A percentile compares a stretch with the other conserved stretches of the same genome.
Evolutionary conservation across 1,284 basidiomycete species (phyloP).

Genomic region (Melampsora americana): DNA sequence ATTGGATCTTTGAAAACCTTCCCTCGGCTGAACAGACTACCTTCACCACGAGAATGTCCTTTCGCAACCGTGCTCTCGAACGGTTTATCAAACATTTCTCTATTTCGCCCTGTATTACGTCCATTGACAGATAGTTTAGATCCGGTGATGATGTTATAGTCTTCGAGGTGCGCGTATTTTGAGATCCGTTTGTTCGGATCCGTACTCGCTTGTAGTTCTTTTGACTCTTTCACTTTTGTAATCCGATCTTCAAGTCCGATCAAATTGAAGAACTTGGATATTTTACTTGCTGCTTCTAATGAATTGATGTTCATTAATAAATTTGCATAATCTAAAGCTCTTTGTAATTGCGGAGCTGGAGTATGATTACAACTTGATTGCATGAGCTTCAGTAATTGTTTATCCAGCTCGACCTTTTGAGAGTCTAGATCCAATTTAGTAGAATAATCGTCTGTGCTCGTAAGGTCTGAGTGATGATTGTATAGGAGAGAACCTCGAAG

Average conservation of each 20-base stretch:
- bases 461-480: constrained; percentile 60
- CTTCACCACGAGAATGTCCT: not conserved
- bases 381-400: constrained; percentile 80
- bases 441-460: constrained; percentile 62
- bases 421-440: constrained; percentile 65
- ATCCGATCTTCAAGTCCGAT: constrained; percentile 83
- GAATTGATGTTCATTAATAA: constrained; percentile 72
- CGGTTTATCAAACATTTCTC: constrained; percentile 13
- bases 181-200: constrained; percentile 39
- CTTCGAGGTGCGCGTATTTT: constrained; percentile 48
- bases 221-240: constrained; percentile 62
- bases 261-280: constrained; percentile 86
- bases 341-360: constrained; percentile 62
- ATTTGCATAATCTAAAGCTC: constrained; percentile 79
- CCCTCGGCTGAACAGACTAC: not conserved
- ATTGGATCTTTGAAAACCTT: constrained; percentile 19
- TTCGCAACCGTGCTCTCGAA: not conserved
- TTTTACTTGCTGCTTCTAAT: constrained; percentile 76
- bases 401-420: constrained; percentile 80
- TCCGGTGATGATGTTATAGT: constrained; percentile 44
- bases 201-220: constrained; percentile 62
- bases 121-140: constrained; percentile 47
- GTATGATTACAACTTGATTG: constrained; percentile 87
- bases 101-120: constrained; percentile 46
- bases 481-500: constrained; percentile 48